These are phyloP conservation scores for Tylopilus sp. DNA, from an alignment of 768 basidiomycete species.

Conservation along the genomic window DNA sequence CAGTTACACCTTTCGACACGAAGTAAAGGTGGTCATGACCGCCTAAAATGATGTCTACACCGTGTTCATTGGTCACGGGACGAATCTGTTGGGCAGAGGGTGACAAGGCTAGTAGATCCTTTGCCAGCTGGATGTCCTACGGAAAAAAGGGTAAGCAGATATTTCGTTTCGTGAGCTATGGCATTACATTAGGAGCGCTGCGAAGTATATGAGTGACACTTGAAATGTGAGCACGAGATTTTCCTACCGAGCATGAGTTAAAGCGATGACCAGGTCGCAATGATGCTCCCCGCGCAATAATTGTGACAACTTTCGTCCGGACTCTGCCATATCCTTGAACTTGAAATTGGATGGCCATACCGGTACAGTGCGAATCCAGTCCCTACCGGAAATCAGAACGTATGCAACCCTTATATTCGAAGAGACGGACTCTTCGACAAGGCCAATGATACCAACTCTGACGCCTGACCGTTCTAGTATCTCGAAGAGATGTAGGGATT, in stretches of 20 bases:
- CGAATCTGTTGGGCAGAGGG: conserved; percentile 45
- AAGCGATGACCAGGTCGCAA: conserved; percentile 81
- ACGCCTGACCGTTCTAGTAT: conserved; percentile 69
- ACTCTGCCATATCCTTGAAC: conserved; percentile 71
- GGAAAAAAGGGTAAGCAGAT: conserved; percentile 5
- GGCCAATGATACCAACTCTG: conserved; percentile 77
- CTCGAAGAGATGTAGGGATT: conserved; percentile 54
- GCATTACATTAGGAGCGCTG: conserved; percentile 31
- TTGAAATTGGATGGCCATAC: conserved; percentile 83
- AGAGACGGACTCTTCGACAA: conserved; percentile 72
- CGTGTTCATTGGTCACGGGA: conserved; percentile 54
- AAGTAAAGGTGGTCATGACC: conserved; percentile 90
- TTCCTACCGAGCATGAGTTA: conserved; percentile 74
- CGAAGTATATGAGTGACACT: conserved; percentile 3
- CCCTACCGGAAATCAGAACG: conserved; percentile 40
- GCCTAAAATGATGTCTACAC: conserved; percentile 80
- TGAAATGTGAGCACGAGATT: conserved; percentile 4
- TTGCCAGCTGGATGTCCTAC: conserved; percentile 72
- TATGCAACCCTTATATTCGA: not conserved
- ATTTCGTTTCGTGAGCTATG: not conserved
- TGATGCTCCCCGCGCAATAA: conserved; percentile 64
- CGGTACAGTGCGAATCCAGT: conserved; percentile 86
- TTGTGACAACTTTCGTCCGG: conserved; percentile 69
- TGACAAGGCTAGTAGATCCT: conserved; percentile 57
- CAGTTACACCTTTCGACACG: conserved; percentile 57